Evolutionary conservation across 768 basidiomycete genomes (phyloP).

Genomic region (Cubamyces sp.): DNA sequence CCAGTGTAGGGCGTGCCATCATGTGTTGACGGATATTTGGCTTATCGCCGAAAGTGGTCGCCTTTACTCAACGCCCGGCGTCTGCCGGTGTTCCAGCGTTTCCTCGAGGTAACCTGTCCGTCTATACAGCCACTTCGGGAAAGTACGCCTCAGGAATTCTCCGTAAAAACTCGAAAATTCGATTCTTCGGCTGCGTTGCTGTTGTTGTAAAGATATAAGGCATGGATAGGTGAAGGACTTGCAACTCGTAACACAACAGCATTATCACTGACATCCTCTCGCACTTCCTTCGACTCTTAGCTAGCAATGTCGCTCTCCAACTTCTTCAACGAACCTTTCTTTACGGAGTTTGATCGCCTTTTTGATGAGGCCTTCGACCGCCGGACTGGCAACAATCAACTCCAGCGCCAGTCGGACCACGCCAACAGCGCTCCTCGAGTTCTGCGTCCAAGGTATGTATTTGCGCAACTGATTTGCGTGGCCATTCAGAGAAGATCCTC

Average conservation of each 20-base stretch:
- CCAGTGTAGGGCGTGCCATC: no score
- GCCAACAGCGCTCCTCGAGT: constrained; percentile 6
- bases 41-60: not conserved
- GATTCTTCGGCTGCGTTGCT: no score
- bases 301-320: constrained; percentile 34
- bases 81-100: not conserved
- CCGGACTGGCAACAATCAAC: constrained; percentile 22
- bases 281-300: no score
- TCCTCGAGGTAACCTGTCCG: no score
- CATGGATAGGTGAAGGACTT: no score
- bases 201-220: no score
- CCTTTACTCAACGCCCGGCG: not conserved
- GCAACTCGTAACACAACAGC: no score
- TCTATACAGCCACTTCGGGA: not conserved
- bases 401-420: constrained; percentile 9
- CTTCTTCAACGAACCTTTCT: constrained; percentile 41
- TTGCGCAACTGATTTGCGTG: not conserved
- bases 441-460: constrained; percentile 27
- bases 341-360: constrained; percentile 45
- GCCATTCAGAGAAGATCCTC: not conserved
- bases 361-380: constrained; percentile 43
- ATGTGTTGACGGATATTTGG: not conserved
- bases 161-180: no score
- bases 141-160: no score
- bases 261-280: no score